Conservation (phyloP, 2,329 filamentous ascomycete species). For the Apiospora saccharicola region DNA sequence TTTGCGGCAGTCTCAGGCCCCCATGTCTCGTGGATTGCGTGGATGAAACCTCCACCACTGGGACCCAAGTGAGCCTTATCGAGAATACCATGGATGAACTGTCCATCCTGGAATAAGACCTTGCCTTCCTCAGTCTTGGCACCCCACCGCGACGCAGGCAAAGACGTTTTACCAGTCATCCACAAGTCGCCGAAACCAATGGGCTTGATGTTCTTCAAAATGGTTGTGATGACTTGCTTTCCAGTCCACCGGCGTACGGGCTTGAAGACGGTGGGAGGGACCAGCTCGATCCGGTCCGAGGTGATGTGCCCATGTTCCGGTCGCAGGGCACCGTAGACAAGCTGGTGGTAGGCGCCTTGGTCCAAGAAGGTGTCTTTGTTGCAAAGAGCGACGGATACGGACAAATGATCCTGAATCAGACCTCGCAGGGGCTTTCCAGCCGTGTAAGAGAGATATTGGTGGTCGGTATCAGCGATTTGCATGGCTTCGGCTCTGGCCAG, state of each 20-base stretch:
- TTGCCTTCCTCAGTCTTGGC: constrained; percentile 76
- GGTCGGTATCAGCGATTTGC: constrained; percentile 93
- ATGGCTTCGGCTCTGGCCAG: constrained; percentile 91
- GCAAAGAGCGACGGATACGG: constrained; percentile 89
- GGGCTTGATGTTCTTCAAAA: constrained; percentile 91
- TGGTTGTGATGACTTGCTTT: constrained; percentile 93
- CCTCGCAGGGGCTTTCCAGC: constrained; percentile 92
- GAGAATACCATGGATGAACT: constrained; percentile 88
- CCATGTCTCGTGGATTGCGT: constrained; percentile 92
- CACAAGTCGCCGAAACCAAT: constrained; percentile 77
- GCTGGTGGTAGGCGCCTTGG: constrained; percentile 86
- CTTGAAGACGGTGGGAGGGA: constrained; percentile 83
- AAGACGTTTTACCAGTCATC: constrained; percentile 80
- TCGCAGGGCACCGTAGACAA: constrained; percentile 89
- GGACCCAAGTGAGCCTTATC: constrained; percentile 97
- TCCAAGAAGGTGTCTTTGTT: constrained; percentile 92
- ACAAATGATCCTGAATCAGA: constrained; percentile 98
- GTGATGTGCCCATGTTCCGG: constrained; percentile 91
- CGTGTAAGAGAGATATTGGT: constrained; percentile 94
- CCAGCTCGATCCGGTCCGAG: constrained; percentile 79
- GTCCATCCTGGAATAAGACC: constrained; percentile 85
- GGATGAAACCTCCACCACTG: constrained; percentile 84
- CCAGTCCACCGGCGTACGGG: constrained; percentile 89
- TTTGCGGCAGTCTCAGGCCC: constrained; percentile 87
- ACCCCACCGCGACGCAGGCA: constrained; percentile 83